Evolutionary conservation across 192 early-diverging fungal genomes (phyloP), one percentile per base, ranked within the genome.

Genomic region (Mortierella alpina): DNA sequence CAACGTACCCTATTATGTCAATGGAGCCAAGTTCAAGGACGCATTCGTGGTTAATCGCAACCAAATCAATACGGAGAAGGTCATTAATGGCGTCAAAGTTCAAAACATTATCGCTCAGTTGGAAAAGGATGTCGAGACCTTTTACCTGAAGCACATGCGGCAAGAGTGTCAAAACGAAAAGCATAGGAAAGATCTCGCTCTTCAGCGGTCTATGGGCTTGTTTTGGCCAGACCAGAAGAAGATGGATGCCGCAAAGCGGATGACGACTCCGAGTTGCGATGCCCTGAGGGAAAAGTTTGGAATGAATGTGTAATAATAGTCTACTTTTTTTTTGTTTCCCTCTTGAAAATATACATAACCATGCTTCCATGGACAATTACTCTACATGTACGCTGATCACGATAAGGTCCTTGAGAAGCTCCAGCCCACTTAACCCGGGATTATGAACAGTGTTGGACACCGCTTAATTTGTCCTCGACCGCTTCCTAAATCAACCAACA

Each of bases 1-100:
- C 60, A 80, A 86, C 17, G 89, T 97, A 4, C 83, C 75, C 7
- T 98, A 96, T 82, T 98, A 86, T 83, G 93, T 98, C 20, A 91
- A 96, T 44, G 86, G 79, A 70, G 66, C 61, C 31, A 66, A 57
- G 63, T 86, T 90, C 80, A 62, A 15, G 18, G 46, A 55, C 23
- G 57, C 69, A 2, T 80, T 72, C 57, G 42, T 78, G 77, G 39
- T 45, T 15, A 63, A 63, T 1, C 66, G 70, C 2, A 44, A 62
- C 8, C 57, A 51, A n/a, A 23, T 80, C 8, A 59, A 71, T 39
- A 41, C 60, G 47, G 41, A 62, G 17, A 23, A 23, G 18, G 55
- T 49, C 1, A 15, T 61, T 6, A 47, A 67, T 12, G 76, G 76
- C 0, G 47, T 80, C 45, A 71, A 71, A 31, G 60, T 72, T 11